Evolutionary conservation across 2,329 filamentous ascomycete genomes (phyloP), one percentile per base, ranked within the genome.

Genomic region (Harringtonia aguacate): DNA sequence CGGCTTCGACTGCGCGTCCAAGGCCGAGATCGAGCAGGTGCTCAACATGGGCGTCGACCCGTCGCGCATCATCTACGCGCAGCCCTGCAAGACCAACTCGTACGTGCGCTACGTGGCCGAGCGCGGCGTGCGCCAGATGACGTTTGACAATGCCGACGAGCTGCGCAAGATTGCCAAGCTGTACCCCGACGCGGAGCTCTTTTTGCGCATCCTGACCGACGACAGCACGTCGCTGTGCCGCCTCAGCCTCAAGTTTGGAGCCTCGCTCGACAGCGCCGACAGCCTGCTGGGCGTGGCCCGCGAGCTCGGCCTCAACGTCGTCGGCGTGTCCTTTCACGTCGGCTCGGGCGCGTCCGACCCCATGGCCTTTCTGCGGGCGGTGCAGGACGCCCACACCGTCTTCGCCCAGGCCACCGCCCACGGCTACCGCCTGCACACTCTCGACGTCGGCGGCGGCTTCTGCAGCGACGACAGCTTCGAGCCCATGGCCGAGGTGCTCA

Each of bases 21-120:
- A 97, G 77, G 75, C 82, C 52, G 92, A 98, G 69, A 95, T 98
- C 56, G 89, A 98, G 63, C 81, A 89, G 63, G 84, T 95, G 49
- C 73, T 97, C 43, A 73, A 75, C 58, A 77, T 89, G 62, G 89
- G 88, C 55, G 75, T 94, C 53, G 81, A 86, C 59, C 86, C 92
- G 13, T 78, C 81, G 53, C 88, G 90, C 63, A 94, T 98, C 72
- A 95, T 98, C 68, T 98, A 97, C 61, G 92, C 92, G 40, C 92
- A 98, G 69, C 92, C 92, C 45, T 97, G 92, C 84, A 98, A 98
- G 80, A 98, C 92, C 58, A 94, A 92, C 70, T 95, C 90, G 39
- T 97, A 95, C 64, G 75, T 98, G 50, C 87, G 89, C 59, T 94
- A 89, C 59, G 92, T 94, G 52, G 80, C 84, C 58, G 76, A 79